Evolutionary conservation across 176 grass and related monocot species (phyloP), one percentile per base, ranked within the genome.

Genomic region (Rhynchospora breviuscula): DNA sequence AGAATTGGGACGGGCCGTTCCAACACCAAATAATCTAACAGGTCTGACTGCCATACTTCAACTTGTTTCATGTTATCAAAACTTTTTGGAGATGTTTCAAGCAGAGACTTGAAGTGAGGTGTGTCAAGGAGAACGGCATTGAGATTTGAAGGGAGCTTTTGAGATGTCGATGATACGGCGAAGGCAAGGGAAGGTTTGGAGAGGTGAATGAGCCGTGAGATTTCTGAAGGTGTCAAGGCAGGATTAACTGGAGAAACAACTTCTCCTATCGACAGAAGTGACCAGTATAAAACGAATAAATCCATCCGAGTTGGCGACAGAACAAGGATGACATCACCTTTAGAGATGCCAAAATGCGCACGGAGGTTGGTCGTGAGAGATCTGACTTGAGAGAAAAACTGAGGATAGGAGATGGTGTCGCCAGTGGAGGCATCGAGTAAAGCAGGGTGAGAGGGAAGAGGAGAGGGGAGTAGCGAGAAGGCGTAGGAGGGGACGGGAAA

Each of bases 231-330:
- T 49, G 89, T 87, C 3, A 88, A 59, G 12, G 91, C 45, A 23
- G 91, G 91, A 51, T 93, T 87, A 63, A 84, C 86, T 0, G 91
- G 89, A 67, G 89, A 91, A 45, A 87, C 62, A 73, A 80, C 81
- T 59, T 63, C 91, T 29, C 91, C 89, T 10, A 89, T 33, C 45
- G 81, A 62, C 76, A 93, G 74, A 56, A 93, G 89, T 48, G 91
- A 87, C 77, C 54, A 79, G 86, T 87, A 89, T 52, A 93, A 89
- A 52, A 85, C 47, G 17, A 86, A 84, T 46, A 89, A 12, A 60
- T 85, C 86, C 10, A 93, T 69, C 49, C 85, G 43, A 3, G 87
- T 17, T 0, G 91, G 89, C 10, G 78, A 80, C 21, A 93, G 81
- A 29, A 93, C 35, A 67, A 93, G 84, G 22, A 83, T 70, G 8